Base-by-base conservation (phyloP, 2,329 filamentous ascomycete genomes). In the Aspergillus fumigatus region DNA sequence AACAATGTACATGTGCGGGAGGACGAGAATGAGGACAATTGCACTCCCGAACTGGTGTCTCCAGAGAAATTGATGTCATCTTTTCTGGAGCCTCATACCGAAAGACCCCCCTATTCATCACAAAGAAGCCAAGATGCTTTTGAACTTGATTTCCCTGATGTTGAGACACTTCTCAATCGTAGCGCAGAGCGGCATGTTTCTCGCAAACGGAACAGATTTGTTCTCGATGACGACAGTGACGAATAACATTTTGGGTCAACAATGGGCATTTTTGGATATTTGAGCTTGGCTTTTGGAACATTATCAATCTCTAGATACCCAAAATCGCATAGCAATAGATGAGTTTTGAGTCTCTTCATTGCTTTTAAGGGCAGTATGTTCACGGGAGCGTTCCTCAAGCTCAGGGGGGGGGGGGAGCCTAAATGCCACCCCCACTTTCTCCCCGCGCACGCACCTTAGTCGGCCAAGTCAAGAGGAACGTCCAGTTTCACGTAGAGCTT, bases 141-240 rank as follows among this genome's bases (percentile, higher is more conserved):
- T 64, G 17, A 66, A 63, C 61, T 64, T 50, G 65, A 70, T 25
- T 57, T 70, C 27, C 68, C 66, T 27, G 66, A 72, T 53, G 57
- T 69, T 10, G 62, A 61, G 21, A 61, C 65, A n/a, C 61, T 73
- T 23, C 55, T 68, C 47, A 57, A 56, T 50, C 56, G 61, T 25
- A 58, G 53, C 21, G 29, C 57, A 23, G 62, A 65, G 47, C 43
- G 52, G 11, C 62, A 59, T 48, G 47, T 58, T 52, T 49, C 52
- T 19, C 60, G 55, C 54, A 64, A 60, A 54, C 60, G 55, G 57
- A 65, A 52, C 26, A 61, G 57, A n/a, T 53, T 58, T 32, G 58
- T 69, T 26, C 51, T 68, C 52, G 67, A 68, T 58, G 67, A 71
- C 53, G 69, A 73, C 38, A 69, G 62, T 55, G 67, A 72, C 56